Evolutionary conservation across 441 rosid genomes (phyloP), one percentile per base, ranked within the genome.

Genomic region (Aleurites moluccanus): DNA sequence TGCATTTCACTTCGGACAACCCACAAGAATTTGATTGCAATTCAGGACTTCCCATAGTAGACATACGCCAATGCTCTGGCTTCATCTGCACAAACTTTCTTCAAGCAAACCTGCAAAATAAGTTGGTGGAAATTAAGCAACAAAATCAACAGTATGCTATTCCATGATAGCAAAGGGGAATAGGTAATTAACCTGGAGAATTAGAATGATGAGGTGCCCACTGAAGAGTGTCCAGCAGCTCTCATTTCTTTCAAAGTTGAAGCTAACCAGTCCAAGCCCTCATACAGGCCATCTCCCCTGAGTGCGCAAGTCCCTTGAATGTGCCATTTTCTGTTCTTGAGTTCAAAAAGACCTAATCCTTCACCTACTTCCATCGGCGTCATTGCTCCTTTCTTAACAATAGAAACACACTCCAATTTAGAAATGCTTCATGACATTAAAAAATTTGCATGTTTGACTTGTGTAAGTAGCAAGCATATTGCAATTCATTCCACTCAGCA

Each of bases 241-340:
- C 77, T 92, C 91, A 91, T 89, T 87, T 92, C 97, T 83, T 93
- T 93, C 64, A 96, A 84, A 2, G 97, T 91, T 64, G 87, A 67
- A 50, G 97, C 80, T 79, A 96, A 85, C 99, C 98, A 93, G 83
- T 96, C 99, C 87, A 93, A 83, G 49, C 99, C 99, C 83, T 96
- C 98, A 10, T 96, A 96, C 42, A 96, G 97, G 38, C 99, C 99
- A 67, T 92, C 99, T 79, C 99, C 99, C 79, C 83, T 85, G 64
- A 96, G 89, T 3, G 99, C 98, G 59, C 98, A 92, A 73, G 98
- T 93, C 64, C 98, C 99, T 84, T 96, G 98, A 81, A 93, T 93
- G 83, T 96, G 97, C 99, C 99, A 96, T 81, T 91, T 96, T 81
- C 98, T 86, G 86, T 93, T 90, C 90, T 92, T 91, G 49, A 93